Evolutionary conservation across 192 early-diverging fungal genomes (phyloP).

Genomic region (Coemansia pectinata): DNA sequence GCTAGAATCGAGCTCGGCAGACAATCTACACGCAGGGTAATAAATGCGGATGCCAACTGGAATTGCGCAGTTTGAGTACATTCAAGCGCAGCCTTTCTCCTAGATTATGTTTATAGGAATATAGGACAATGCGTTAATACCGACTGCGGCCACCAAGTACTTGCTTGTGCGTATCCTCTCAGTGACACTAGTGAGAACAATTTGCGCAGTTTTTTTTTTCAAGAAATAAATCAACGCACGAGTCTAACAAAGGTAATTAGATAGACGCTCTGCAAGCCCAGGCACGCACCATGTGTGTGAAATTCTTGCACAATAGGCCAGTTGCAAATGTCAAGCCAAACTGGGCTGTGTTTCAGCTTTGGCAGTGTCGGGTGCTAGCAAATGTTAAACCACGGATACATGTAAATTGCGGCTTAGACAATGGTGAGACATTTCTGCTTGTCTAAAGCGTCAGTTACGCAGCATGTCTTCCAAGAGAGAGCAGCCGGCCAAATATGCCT

Average conservation of each 20-base stretch:
- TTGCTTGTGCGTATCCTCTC: not conserved
- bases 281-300: not conserved
- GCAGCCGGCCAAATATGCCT: not conserved
- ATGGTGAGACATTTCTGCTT: not conserved
- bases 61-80: not conserved
- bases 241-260: not conserved
- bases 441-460: not conserved
- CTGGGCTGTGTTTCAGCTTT: not conserved
- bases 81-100: not conserved
- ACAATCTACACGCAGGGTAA: not conserved
- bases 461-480: not conserved
- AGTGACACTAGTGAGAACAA: not conserved
- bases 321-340: not conserved
- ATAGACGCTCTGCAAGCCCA: not conserved
- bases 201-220: not conserved
- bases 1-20: not conserved
- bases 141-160: not conserved
- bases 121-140: not conserved
- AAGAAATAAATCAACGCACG: not conserved
- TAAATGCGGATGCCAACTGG: not conserved
- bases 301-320: not conserved
- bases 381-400: not conserved
- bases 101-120: not conserved
- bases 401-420: not conserved
- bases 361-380: not conserved